phyloP scores from a whole-genome alignment of 176 grass and related monocot genomes.

The Oryza rufipogon region DNA sequence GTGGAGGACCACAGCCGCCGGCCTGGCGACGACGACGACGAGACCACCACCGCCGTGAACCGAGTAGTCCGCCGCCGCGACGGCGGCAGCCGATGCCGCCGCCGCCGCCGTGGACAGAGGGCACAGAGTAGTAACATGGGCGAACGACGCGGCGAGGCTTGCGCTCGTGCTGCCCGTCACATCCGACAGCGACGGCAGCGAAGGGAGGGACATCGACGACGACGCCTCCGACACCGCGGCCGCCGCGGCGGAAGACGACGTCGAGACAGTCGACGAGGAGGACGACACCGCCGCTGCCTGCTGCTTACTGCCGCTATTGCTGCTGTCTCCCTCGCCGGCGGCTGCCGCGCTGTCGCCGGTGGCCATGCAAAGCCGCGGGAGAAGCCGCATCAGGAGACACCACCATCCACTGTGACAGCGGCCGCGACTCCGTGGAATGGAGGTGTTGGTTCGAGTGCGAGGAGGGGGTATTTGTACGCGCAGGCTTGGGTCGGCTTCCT shows the following conservation, averaged over 20 bases:
- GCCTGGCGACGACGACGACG: constrained; percentile 44
- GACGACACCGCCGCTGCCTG: constrained; percentile 11
- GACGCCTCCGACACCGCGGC: constrained; percentile 60
- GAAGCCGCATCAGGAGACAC: constrained; percentile 35
- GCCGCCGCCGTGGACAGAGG: neutral
- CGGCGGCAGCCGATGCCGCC: constrained; percentile 10
- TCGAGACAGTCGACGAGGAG: constrained; percentile 49
- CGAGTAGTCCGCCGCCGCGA: constrained; percentile 2
- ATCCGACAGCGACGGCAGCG: constrained; percentile 48
- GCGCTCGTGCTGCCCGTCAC: neutral
- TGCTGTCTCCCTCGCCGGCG: neutral
- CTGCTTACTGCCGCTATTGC: neutral
- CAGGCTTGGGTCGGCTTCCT: neutral
- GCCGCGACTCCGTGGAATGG: neutral
- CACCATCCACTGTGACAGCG: neutral
- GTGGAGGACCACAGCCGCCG: constrained; percentile 40
- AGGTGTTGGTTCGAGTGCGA: neutral
- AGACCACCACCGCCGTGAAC: constrained; percentile 11
- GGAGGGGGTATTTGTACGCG: constrained; percentile 35
- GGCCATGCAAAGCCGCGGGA: constrained; percentile 42
- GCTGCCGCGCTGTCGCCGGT: neutral
- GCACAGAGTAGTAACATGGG: constrained; percentile 50
- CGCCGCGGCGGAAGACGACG: constrained; percentile 33
- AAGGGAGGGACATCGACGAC: constrained; percentile 66
- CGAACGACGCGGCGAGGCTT: constrained; percentile 29